Conservation (phyloP, 169 alveolate species). For the Toxoplasma gondii region DNA sequence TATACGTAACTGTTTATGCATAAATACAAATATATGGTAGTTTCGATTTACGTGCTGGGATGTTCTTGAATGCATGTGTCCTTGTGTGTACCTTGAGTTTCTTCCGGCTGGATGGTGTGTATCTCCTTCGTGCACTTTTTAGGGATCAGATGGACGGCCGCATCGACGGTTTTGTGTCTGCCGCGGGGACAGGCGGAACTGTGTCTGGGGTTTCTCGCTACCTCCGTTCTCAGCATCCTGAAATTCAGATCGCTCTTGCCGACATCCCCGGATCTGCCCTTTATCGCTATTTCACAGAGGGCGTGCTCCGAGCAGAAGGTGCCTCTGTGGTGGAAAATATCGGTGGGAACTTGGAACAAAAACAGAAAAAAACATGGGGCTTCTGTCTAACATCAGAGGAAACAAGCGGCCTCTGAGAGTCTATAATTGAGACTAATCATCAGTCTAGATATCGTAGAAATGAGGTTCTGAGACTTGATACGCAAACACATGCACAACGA, state of each 20-base stretch:
- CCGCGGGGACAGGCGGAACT: constrained; percentile 93
- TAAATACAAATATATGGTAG: too few relatives aligned
- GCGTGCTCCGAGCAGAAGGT: constrained; percentile 35
- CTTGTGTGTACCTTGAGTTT: too few relatives aligned
- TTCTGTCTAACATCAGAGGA: too few relatives aligned
- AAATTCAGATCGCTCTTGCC: constrained; percentile 21
- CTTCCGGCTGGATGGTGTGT: too few relatives aligned
- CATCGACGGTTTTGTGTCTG: constrained; percentile 80
- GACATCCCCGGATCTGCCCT: constrained; percentile 51
- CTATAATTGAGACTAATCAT: too few relatives aligned
- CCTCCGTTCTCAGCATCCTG: neutral
- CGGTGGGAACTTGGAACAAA: neutral
- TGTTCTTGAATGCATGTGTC: too few relatives aligned
- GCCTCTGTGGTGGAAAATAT: constrained; percentile 45
- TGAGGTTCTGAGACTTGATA: too few relatives aligned
- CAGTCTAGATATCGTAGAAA: too few relatives aligned
- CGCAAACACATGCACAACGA: too few relatives aligned
- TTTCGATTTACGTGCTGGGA: too few relatives aligned
- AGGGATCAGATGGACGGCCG: constrained; percentile 82
- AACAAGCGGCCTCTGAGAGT: too few relatives aligned
- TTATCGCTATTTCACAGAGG: constrained; percentile 37
- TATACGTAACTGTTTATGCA: too few relatives aligned
- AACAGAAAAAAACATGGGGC: neutral
- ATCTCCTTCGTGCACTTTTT: neutral
- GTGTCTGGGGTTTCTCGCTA: constrained; percentile 81